phyloP scores from a whole-genome alignment of 495 filamentous ascomycete species.

The Glonium stellatum region DNA sequence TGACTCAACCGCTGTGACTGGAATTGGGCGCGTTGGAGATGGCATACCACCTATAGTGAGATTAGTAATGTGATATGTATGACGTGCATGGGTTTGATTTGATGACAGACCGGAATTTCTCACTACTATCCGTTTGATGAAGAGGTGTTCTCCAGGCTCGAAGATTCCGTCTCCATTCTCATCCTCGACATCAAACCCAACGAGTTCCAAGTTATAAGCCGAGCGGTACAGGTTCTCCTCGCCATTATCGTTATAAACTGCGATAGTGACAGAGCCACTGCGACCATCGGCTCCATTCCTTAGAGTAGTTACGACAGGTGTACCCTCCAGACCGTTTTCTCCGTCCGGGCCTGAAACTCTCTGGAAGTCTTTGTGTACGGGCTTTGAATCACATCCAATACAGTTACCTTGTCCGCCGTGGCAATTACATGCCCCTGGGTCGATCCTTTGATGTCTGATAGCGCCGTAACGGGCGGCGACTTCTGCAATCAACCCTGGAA shows the following conservation, averaged over 20 bases:
- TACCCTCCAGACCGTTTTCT: not conserved
- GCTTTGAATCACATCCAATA: not conserved
- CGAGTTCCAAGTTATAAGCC: not conserved
- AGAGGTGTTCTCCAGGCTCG: constrained; percentile 6
- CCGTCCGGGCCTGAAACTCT: not conserved
- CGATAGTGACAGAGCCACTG: not conserved
- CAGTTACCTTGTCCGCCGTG: not conserved
- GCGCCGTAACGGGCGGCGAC: not conserved
- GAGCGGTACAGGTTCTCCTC: not conserved
- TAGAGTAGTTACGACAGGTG: not conserved
- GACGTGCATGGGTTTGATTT: too few species aligned
- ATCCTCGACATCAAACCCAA: constrained; percentile 9
- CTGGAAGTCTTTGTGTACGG: not conserved
- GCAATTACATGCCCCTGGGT: constrained; percentile 1
- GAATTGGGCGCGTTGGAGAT: too few species aligned
- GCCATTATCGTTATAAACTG: not conserved
- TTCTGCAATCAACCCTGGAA: not conserved
- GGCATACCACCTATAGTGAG: too few species aligned
- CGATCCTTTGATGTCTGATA: not conserved
- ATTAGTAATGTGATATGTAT: too few species aligned
- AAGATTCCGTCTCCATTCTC: constrained; percentile 8
- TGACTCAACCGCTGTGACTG: too few species aligned
- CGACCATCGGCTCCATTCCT: not conserved
- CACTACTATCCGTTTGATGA: constrained; percentile 5
- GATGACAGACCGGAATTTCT: not conserved